Evolutionary conservation across 2,329 filamentous ascomycete genomes (phyloP).

Genomic region (Cercospora sp.): DNA sequence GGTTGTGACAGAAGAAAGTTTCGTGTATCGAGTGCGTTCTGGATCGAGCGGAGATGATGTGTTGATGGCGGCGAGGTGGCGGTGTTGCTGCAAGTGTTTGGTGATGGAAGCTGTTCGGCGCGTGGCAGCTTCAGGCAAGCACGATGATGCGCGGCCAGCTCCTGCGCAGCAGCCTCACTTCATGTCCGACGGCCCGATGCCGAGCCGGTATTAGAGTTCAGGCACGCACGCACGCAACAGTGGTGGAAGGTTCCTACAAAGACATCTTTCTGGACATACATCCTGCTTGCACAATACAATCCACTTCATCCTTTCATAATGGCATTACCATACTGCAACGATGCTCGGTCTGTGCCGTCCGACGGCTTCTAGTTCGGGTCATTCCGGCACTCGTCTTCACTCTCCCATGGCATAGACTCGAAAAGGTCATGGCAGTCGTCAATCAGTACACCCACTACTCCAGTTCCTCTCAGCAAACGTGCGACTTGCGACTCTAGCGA

Average conservation of each 20-base stretch:
- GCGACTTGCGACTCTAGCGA: not conserved
- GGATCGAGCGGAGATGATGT: not conserved
- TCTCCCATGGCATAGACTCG: not conserved
- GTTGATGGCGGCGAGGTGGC: constrained; percentile 9
- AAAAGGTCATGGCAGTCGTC: not conserved
- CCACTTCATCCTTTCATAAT: no score
- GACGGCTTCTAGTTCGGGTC: not conserved
- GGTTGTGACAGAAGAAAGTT: not conserved
- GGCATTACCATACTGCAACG: not conserved
- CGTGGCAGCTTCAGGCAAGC: constrained; percentile 23
- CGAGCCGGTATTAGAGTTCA: constrained; percentile 3
- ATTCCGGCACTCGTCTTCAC: not conserved
- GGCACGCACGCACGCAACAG: not conserved
- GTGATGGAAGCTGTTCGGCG: constrained; percentile 11
- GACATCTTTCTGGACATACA: not conserved
- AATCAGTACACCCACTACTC: not conserved
- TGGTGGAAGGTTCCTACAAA: not conserved
- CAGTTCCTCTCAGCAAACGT: not conserved
- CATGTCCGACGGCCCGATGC: constrained; percentile 11
- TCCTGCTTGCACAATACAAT: not conserved
- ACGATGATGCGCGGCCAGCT: constrained; percentile 22
- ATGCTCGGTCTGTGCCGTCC: not conserved
- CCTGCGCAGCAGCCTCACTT: constrained; percentile 9
- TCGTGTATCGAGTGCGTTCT: not conserved
- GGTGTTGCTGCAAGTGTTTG: constrained; percentile 14